A percentile compares a stretch with the other conserved stretches of the same genome.
Evolutionary conservation across 192 early-diverging fungal species (phyloP).

Genomic region (Linnemannia hyalina): DNA sequence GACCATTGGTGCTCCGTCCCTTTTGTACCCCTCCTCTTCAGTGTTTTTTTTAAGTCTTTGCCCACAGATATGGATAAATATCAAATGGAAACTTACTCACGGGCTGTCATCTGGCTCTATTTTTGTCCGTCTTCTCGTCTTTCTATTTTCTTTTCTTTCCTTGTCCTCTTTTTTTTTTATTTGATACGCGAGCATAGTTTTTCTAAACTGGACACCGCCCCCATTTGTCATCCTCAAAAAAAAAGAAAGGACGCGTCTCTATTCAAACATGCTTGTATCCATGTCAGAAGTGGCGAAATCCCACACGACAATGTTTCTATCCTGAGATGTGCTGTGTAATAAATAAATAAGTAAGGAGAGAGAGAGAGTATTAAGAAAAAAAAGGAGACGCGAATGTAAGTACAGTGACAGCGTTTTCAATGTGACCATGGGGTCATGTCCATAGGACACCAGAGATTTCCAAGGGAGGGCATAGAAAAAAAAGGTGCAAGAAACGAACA

Average conservation of each 20-base stretch:
- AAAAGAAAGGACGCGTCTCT: background rate
- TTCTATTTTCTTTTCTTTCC: background rate
- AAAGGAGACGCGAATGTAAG: background rate
- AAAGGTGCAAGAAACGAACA: background rate
- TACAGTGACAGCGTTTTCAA: background rate
- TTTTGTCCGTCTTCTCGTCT: background rate
- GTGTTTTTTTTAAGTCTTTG: background rate
- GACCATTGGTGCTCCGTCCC: background rate
- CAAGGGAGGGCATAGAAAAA: background rate
- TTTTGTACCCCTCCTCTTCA: no score
- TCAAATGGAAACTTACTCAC: background rate
- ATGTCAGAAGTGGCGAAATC: slow-evolving; percentile 28
- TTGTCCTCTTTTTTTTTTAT: background rate
- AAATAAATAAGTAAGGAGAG: background rate
- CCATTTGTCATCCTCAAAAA: background rate
- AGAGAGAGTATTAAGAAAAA: background rate
- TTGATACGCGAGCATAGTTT: background rate
- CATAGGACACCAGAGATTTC: background rate
- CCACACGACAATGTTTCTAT: slow-evolving; percentile 45
- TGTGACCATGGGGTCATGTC: background rate
- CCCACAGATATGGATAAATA: background rate
- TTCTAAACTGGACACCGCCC: background rate
- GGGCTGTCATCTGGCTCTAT: background rate
- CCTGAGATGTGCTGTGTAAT: slow-evolving; percentile 33
- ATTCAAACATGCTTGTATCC: slow-evolving; percentile 29